phyloP scores from a whole-genome alignment of 139 green algal species.

The Edaphochlamys debaryana region DNA sequence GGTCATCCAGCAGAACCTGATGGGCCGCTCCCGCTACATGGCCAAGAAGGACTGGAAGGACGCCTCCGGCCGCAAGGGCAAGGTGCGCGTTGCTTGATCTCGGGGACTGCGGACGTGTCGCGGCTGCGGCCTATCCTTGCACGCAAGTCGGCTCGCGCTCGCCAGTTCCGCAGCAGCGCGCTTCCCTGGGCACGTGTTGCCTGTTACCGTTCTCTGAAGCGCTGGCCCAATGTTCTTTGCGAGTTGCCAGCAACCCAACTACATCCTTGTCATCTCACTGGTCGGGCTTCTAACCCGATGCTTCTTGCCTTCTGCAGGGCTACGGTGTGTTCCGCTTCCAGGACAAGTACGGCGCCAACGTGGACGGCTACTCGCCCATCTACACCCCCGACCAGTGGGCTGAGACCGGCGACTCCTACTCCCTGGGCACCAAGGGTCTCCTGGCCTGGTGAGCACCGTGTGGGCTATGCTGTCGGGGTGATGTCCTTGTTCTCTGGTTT shows the following conservation, averaged over 20 bases:
- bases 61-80: constrained; percentile 88
- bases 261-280: too few relatives aligned
- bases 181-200: too few relatives aligned
- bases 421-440: constrained; percentile 90
- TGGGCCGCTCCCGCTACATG: constrained; percentile 80
- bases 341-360: constrained; percentile 95
- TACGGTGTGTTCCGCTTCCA: constrained; percentile 90
- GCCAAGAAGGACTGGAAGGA: constrained; percentile 89
- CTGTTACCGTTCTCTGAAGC: too few relatives aligned
- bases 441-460: constrained; percentile 79
- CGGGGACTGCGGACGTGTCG: not conserved
- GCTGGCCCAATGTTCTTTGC: too few relatives aligned
- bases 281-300: too few relatives aligned
- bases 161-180: too few relatives aligned
- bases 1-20: constrained; percentile 85
- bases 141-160: too few relatives aligned
- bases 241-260: too few relatives aligned
- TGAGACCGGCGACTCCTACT: constrained; percentile 84
- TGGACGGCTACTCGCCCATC: constrained; percentile 97
- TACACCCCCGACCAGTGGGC: constrained; percentile 96
- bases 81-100: constrained; percentile 60
- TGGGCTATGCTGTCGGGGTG: too few relatives aligned
- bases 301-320: constrained; percentile 74
- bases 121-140: too few relatives aligned
- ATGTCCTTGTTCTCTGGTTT: too few relatives aligned